Base-by-base conservation (phyloP, 2,329 filamentous ascomycete genomes). In the Alternaria sp. region DNA sequence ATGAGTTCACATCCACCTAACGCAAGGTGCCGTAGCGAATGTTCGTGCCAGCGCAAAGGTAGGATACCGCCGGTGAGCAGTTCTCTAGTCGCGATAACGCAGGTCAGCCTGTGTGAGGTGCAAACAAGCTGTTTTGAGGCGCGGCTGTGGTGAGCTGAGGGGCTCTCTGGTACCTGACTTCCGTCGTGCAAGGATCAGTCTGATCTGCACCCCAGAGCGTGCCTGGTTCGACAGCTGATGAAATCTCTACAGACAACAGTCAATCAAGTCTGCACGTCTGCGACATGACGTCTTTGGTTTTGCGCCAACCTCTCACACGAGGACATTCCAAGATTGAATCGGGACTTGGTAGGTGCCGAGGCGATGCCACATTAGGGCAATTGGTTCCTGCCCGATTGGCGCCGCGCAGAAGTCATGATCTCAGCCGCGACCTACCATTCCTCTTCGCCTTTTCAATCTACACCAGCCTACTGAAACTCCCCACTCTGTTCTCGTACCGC, bases 161-260 rank as follows among this genome's bases (percentile, higher is more conserved):
- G 63, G 59, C 56, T 49, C 54, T 46, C 44, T 63, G 68, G 73
- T 75, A 62, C 70, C 71, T 75, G 72, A 61, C 50, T n/a, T 62
- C 59, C 65, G 47, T 68, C 56, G 64, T 69, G 74, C 74, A 76
- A 73, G 74, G 73, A 67, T 70, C 58, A 52, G 67, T 66, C 63
- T 68, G 63, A 66, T 65, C 59, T 52, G 47, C 63, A 19, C 54
- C 57, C 53, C 50, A 59, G 45, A 51, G 19, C 19, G n/a, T 40
- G 55, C 53, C 45, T 30, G 40, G 58, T 40, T 47, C 40, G 36
- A 52, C 47, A 55, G 25, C 59, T 49, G 50, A 26, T 12, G 32
- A 21, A 47, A 45, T 49, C 30, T 49, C 21, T 36, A 10, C 49
- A 36, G 51, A 19, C 23, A 51, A 19, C 53, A 32, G 10, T 57